Evolutionary conservation across 306 rosid genomes (phyloP).

Genomic region (Fagus crenata): DNA sequence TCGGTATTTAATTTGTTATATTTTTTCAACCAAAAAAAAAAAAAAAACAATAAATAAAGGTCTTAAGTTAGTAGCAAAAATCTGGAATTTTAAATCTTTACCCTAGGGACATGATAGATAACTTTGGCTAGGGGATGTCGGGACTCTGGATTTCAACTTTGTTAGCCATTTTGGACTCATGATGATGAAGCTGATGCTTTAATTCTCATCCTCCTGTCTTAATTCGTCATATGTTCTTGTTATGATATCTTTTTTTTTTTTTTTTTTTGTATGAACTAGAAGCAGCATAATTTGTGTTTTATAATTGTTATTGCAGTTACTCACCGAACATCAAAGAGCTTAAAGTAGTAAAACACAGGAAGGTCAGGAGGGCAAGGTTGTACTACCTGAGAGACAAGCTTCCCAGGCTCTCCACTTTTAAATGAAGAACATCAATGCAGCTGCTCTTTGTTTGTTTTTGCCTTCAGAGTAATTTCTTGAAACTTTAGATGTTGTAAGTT

Average conservation of each 20-base stretch:
- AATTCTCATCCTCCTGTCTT: background rate
- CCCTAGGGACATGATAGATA: background rate
- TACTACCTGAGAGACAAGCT: conserved; percentile 92
- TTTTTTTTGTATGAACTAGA: background rate
- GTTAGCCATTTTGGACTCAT: background rate
- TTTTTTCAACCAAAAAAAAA: too few relatives aligned
- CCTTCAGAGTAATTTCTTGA: conserved; percentile 34
- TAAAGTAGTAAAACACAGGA: conserved; percentile 74
- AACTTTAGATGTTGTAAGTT: conserved; percentile 23
- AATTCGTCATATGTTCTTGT: conserved; percentile 3
- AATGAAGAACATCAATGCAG: conserved; percentile 42
- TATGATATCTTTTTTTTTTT: background rate
- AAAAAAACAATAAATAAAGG: too few relatives aligned
- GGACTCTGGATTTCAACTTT: background rate
- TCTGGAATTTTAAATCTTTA: background rate
- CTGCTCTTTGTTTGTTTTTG: conserved; percentile 14
- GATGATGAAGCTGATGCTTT: background rate
- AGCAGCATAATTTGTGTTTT: conserved; percentile 8
- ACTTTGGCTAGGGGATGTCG: background rate
- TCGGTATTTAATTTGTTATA: too few relatives aligned
- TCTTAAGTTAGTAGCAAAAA: background rate
- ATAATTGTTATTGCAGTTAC: conserved; percentile 57
- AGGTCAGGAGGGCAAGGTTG: conserved; percentile 88
- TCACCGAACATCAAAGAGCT: conserved; percentile 92
- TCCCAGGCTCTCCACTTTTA: conserved; percentile 93